Conservation (phyloP, 179 eudicot species). For the Gypsophila paniculata region DNA sequence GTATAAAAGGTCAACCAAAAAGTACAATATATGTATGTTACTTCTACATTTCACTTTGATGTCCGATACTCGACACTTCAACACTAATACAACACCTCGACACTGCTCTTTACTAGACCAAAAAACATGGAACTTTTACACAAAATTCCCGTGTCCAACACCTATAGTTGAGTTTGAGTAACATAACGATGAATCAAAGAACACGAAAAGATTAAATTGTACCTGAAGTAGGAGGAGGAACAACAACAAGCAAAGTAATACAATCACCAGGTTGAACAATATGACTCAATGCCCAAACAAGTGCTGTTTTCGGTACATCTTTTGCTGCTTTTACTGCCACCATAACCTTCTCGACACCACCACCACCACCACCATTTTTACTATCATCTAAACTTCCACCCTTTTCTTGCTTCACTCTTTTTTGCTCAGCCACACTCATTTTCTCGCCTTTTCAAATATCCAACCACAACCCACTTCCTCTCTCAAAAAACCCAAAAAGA, state of each 20-base stretch:
- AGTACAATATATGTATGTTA: not conserved
- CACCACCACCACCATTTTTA: conserved; percentile 21
- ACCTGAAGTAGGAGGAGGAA: conserved; percentile 64
- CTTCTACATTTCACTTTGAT: no score
- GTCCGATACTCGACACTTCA: no score
- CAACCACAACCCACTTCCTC: conserved; percentile 7
- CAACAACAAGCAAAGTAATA: conserved; percentile 78
- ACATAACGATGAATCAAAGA: no score
- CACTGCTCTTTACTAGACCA: no score
- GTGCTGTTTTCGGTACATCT: conserved; percentile 77
- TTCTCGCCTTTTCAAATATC: not conserved
- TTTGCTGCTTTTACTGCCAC: conserved; percentile 95
- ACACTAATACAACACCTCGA: no score
- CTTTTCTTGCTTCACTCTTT: conserved; percentile 31
- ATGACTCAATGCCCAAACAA: conserved; percentile 95
- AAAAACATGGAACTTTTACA: no score
- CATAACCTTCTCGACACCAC: conserved; percentile 59
- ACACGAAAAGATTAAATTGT: not conserved
- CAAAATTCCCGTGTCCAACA: no score
- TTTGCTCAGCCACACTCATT: conserved; percentile 33
- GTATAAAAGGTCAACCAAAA: not conserved
- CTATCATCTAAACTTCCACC: conserved; percentile 25
- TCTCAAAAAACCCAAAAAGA: not conserved
- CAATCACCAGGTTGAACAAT: conserved; percentile 98
- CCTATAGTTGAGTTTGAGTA: no score